These are phyloP conservation scores for Podospora didyma DNA, from an alignment of 495 filamentous ascomycete species.

Conservation along the genomic window DNA sequence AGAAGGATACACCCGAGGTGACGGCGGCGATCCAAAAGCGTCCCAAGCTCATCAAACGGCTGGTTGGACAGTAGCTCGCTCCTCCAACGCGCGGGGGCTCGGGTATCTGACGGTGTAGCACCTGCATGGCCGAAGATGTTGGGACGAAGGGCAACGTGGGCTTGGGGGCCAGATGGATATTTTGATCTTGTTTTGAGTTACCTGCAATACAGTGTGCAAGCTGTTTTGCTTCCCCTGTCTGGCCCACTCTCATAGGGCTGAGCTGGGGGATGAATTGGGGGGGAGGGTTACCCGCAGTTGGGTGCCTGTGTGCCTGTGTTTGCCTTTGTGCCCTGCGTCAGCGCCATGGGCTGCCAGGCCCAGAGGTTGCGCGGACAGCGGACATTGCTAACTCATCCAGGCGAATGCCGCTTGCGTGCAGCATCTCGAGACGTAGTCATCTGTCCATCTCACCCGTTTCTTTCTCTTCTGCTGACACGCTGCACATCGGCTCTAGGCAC, in stretches of 20 bases:
- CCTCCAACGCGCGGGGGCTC: background rate
- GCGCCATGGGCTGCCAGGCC: constrained; percentile 1
- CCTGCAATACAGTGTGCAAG: no score
- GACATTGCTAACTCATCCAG: no score
- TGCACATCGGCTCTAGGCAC: background rate
- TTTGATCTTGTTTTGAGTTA: no score
- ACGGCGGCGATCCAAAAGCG: no score
- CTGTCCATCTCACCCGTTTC: background rate
- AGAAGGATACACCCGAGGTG: no score
- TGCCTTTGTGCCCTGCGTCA: constrained; percentile 10
- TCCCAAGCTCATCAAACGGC: no score
- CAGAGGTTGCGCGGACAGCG: no score
- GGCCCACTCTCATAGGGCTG: constrained; percentile 9
- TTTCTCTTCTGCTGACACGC: background rate
- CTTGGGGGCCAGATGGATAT: background rate
- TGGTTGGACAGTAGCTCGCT: background rate
- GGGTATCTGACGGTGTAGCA: background rate
- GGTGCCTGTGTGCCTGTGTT: constrained; percentile 17
- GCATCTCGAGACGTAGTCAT: constrained; percentile 4
- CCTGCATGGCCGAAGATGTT: no score
- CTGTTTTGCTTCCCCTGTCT: background rate
- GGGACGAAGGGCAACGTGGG: background rate
- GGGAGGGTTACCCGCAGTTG: no score
- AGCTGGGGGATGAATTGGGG: no score
- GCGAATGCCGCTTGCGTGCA: constrained; percentile 16